These are phyloP conservation scores for Colletotrichum filicis DNA, from an alignment of 2,329 filamentous ascomycete species.

Conservation along the genomic window DNA sequence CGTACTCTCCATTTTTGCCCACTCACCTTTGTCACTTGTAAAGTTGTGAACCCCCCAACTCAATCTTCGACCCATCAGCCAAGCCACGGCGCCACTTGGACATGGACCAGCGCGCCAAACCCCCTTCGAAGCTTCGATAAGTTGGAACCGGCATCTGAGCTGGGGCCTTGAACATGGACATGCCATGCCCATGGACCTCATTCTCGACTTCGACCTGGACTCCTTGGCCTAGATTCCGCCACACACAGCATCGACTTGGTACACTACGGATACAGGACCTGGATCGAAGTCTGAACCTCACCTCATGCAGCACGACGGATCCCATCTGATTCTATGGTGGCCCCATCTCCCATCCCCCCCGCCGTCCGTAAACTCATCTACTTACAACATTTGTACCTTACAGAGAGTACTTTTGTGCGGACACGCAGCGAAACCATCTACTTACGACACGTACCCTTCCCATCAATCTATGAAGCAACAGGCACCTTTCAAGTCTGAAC, in stretches of 20 bases:
- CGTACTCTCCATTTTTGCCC: not conserved
- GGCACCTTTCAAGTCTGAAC: not conserved
- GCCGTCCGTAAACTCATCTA: conserved; percentile 6
- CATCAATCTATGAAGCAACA: not conserved
- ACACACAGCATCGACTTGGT: not conserved
- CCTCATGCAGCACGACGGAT: not conserved
- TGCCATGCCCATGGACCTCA: not conserved
- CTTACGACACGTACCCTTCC: conserved; percentile 17
- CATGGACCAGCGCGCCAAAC: not conserved
- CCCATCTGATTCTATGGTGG: conserved; percentile 3
- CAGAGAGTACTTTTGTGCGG: conserved; percentile 9
- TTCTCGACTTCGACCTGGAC: not conserved
- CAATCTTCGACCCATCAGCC: not conserved
- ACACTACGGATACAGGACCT: not conserved
- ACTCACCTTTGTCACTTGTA: not conserved
- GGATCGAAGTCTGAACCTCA: not conserved
- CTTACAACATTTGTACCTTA: not conserved
- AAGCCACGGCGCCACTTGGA: not conserved
- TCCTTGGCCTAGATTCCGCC: not conserved
- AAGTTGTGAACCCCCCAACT: not conserved
- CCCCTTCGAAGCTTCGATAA: not conserved
- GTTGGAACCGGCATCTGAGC: not conserved
- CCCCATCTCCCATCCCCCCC: not conserved
- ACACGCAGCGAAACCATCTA: conserved; percentile 7
- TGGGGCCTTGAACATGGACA: not conserved